Evolutionary conservation across 106 monocot species (phyloP).

Genomic region (Dendrobium chrysotoxum): DNA sequence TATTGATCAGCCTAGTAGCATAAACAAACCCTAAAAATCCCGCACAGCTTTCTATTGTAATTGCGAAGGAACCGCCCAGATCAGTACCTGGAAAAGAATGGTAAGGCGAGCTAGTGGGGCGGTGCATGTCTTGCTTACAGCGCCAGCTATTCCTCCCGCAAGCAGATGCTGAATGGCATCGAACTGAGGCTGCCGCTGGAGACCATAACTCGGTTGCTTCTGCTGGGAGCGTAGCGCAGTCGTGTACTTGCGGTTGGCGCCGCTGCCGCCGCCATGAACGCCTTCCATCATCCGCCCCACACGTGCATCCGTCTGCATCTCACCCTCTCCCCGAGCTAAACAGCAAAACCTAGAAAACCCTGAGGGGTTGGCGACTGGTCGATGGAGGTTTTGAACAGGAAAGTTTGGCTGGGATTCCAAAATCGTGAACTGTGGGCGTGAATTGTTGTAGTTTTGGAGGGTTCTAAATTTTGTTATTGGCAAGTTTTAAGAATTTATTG

Average conservation of each 20-base stretch:
- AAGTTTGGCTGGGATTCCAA: no score
- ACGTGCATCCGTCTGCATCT: not conserved
- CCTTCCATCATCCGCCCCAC: not conserved
- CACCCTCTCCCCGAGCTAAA: not conserved
- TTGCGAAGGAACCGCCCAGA: not conserved
- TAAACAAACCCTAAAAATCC: no score
- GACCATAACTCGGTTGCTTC: not conserved
- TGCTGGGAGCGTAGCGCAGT: not conserved
- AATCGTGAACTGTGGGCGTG: no score
- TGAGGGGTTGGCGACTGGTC: not conserved
- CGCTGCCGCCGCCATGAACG: not conserved
- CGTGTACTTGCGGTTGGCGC: not conserved
- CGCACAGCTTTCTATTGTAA: no score
- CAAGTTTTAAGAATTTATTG: no score
- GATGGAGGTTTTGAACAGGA: no score
- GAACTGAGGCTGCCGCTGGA: slow-evolving; percentile 38
- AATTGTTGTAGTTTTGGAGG: no score
- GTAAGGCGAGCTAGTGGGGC: slow-evolving; percentile 82
- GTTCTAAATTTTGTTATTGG: no score
- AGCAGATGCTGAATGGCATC: slow-evolving; percentile 36
- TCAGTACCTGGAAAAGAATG: slow-evolving; percentile 66
- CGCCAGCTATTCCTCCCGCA: slow-evolving; percentile 68
- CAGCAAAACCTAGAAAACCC: not conserved
- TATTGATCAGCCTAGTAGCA: no score
- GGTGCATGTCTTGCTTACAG: slow-evolving; percentile 87